phyloP scores from a whole-genome alignment of 805 yeast species.

The Starmerella scarabaei region DNA sequence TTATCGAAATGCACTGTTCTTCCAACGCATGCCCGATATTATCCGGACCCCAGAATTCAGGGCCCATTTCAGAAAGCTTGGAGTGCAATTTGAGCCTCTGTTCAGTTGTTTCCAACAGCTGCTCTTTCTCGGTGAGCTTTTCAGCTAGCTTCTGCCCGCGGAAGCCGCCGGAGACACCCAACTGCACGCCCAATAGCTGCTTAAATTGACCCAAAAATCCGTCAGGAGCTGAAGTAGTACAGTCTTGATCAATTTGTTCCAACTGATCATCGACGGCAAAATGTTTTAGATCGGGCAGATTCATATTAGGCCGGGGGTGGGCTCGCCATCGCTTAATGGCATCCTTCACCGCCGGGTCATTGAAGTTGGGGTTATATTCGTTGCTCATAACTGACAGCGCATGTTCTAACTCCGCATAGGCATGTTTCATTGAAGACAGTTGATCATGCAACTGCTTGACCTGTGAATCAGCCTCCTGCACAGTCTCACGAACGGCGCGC shows the following conservation, averaged over 20 bases:
- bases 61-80: conserved; percentile 6
- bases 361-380: conserved; percentile 70
- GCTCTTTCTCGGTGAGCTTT: not conserved
- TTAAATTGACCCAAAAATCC: too few relatives aligned
- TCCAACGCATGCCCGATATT: conserved; percentile 51
- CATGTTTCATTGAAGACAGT: conserved; percentile 5
- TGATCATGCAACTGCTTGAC: conserved; percentile 4
- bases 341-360: conserved; percentile 73
- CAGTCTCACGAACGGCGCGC: conserved; percentile 9
- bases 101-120: conserved; percentile 7
- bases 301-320: conserved; percentile 4
- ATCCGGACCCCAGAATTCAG: conserved; percentile 38
- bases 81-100: conserved; percentile 18
- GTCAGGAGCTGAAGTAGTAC: not conserved
- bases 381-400: conserved; percentile 39
- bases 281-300: not conserved
- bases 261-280: not conserved
- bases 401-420: conserved; percentile 16
- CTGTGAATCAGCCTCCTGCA: conserved; percentile 15
- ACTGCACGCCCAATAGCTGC: not conserved
- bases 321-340: conserved; percentile 39
- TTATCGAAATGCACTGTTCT: conserved; percentile 35
- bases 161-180: not conserved
- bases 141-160: conserved; percentile 2
- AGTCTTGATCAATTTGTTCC: not conserved